Conservation (phyloP, 768 basidiomycete species). For the Hypsizygus marmoreus region DNA sequence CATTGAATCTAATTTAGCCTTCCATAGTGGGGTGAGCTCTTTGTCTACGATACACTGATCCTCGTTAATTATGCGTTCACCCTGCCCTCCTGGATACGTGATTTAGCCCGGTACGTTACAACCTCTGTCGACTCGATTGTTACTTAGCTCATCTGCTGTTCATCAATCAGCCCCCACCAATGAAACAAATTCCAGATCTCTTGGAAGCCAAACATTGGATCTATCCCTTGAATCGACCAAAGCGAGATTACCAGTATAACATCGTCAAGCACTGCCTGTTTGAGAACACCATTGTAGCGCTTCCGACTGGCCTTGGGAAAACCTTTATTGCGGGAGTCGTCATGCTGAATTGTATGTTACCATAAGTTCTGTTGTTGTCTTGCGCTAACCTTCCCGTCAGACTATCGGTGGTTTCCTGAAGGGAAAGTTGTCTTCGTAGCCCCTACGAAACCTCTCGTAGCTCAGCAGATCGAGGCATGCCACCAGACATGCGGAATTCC, state of each 20-base stretch:
- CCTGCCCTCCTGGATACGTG: neutral
- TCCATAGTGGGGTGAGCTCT: conserved; percentile 52
- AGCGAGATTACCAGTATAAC: conserved; percentile 93
- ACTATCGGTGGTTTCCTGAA: conserved; percentile 90
- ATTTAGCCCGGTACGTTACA: conserved; percentile 33
- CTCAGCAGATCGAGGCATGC: conserved; percentile 93
- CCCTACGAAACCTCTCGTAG: conserved; percentile 93
- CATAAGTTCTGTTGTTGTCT: conserved; percentile 8
- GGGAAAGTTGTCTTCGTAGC: conserved; percentile 95
- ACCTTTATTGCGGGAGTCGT: conserved; percentile 97
- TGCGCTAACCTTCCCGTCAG: conserved; percentile 37
- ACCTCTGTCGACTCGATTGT: neutral
- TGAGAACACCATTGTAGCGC: conserved; percentile 90
- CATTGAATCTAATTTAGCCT: conserved; percentile 13
- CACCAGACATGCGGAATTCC: conserved; percentile 94
- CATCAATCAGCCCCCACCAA: conserved; percentile 57
- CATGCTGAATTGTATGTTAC: conserved; percentile 96
- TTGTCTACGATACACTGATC: neutral
- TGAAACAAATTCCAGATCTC: conserved; percentile 79
- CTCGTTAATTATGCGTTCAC: neutral
- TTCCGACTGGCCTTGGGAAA: conserved; percentile 97
- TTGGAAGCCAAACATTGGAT: conserved; percentile 85
- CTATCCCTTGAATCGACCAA: conserved; percentile 85
- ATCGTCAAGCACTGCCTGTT: conserved; percentile 85
- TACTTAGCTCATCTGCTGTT: neutral